Evolutionary conservation across 2,329 filamentous ascomycete genomes (phyloP), one percentile per base, ranked within the genome.

Genomic region (Torrubiella hemipterigena): DNA sequence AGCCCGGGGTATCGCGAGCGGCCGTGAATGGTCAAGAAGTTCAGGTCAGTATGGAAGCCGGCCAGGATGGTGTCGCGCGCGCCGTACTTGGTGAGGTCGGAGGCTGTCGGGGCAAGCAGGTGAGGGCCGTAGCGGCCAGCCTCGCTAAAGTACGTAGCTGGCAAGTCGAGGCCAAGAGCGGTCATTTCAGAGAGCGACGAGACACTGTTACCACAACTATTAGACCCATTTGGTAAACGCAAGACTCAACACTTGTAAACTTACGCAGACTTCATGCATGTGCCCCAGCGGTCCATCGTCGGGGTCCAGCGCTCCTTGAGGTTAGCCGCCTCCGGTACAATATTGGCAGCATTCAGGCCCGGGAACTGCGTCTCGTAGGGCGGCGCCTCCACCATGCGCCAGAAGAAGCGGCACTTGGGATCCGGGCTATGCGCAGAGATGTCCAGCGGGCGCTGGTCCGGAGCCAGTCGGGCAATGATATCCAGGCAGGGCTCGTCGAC

Each of bases 11-110:
- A 76, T 36, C 71, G 67, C 18, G 67, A 73, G 41, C 71, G 71
- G 34, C 71, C 71, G 55, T 76, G 71, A 51, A 76, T 76, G 40
- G 71, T 76, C 31, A 76, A 59, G 48, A 75, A 76, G 59, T 76
- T 76, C 35, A 76, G 67, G 44, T 76, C 71, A 1, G 71, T 75
- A 50, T 76, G 71, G 56, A 76, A 76, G 23, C 71, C 71, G 12
- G 71, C 71, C 12, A 76, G 63, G 44, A 76, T 74, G 30, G 69
- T 75, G 54, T 73, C 62, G 30, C 59, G 54, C 4, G 49, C 29
- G 28, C 65, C 67, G 53, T 73, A 71, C 35, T 63, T 69, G 10
- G 39, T 32, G 10, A 76, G 62, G 45, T 76, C 67, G 0, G 70
- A 74, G 2, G 71, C 69, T 2, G 71, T 76, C 1, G 71, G 71